These are phyloP conservation scores for Corylus avellana DNA, from an alignment of 306 rosid genomes.

Conservation along the genomic window DNA sequence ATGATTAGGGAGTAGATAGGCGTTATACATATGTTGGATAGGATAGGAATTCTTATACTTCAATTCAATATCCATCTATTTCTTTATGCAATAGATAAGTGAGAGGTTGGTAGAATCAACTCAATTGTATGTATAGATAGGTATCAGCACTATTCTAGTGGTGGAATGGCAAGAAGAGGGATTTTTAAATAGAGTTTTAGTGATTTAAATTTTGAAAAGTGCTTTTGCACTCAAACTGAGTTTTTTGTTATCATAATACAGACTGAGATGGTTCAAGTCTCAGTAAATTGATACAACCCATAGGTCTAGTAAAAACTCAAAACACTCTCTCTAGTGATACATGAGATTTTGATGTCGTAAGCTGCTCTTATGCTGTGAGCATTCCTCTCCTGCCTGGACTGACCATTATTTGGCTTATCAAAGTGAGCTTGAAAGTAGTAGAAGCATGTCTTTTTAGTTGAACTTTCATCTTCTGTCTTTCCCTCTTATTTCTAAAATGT, in stretches of 20 bases:
- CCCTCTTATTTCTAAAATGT: too few species aligned
- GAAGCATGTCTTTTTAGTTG: too few species aligned
- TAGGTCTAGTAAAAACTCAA: neutral
- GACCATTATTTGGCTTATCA: too few species aligned
- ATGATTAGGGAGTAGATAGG: neutral
- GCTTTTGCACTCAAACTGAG: neutral
- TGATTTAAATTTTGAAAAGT: neutral
- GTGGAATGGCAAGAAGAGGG: neutral
- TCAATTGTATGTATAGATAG: neutral
- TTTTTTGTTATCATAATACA: neutral
- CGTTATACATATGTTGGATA: neutral
- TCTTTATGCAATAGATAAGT: neutral
- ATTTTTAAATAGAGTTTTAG: neutral
- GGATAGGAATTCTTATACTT: neutral
- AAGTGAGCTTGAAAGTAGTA: too few species aligned
- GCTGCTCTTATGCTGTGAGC: too few species aligned
- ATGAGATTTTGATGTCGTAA: too few species aligned
- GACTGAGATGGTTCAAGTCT: neutral
- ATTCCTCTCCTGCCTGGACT: too few species aligned
- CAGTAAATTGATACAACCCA: neutral
- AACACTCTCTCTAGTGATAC: neutral
- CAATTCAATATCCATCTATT: neutral
- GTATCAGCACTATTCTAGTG: neutral
- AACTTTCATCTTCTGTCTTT: too few species aligned
- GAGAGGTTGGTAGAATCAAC: neutral